A percentile compares a stretch with the other conserved stretches of the same genome.
phyloP scores from a whole-genome alignment of 2,329 filamentous ascomycete genomes.

The Aspergillus sp. region DNA sequence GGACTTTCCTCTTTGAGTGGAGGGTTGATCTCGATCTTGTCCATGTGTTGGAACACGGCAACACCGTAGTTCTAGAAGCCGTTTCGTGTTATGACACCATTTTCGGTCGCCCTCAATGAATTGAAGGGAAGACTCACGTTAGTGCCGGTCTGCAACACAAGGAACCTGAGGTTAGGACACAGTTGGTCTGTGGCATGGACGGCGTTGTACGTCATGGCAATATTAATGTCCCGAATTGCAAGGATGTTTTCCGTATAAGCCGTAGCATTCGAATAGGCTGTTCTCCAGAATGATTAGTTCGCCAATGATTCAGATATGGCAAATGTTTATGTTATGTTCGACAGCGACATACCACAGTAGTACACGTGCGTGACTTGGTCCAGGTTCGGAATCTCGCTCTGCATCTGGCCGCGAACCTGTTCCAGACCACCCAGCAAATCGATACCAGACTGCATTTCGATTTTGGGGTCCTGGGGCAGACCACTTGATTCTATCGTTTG shows the following conservation, averaged over 20 bases:
- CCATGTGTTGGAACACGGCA: conserved; percentile 23
- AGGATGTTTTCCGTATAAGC: conserved; percentile 40
- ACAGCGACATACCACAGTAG: conserved; percentile 42
- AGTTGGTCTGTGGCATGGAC: conserved; percentile 39
- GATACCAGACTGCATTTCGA: conserved; percentile 16
- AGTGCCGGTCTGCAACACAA: conserved; percentile 44
- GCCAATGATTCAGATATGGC: too few relatives aligned
- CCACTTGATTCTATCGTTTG: conserved; percentile 12
- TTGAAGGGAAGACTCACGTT: conserved; percentile 36
- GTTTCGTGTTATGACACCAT: too few relatives aligned
- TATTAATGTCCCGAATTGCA: conserved; percentile 37
- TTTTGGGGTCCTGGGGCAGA: conserved; percentile 18
- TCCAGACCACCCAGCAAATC: conserved; percentile 30
- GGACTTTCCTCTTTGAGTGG: conserved; percentile 41
- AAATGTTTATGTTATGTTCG: too few relatives aligned
- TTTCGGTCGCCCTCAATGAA: too few relatives aligned
- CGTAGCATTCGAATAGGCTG: conserved; percentile 20
- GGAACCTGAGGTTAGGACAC: conserved; percentile 38
- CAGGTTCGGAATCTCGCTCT: conserved; percentile 35
- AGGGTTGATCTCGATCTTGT: conserved; percentile 22
- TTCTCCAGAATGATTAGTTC: too few relatives aligned
- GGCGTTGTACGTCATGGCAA: conserved; percentile 39
- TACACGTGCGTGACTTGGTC: conserved; percentile 45
- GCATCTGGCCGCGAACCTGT: conserved; percentile 32
- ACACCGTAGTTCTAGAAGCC: conserved; percentile 29